Evolutionary conservation across 805 yeast species (phyloP).

Genomic region (Starmera quercuum): DNA sequence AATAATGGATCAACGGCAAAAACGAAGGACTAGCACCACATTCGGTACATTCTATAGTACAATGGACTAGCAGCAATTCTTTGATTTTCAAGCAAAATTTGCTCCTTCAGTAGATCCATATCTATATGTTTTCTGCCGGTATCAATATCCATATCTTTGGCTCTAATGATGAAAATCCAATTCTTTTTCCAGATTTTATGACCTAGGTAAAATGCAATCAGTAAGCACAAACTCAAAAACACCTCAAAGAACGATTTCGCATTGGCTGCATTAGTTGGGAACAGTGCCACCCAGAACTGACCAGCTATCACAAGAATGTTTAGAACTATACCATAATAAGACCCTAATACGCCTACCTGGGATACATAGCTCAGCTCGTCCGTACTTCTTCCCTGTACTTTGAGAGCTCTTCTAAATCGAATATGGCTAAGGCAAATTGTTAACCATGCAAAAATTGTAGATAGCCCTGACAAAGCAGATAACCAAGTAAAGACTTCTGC

Average conservation of each 20-base stretch:
- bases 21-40: no score
- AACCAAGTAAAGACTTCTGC: conserved; percentile 48
- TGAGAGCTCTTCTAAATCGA: conserved; percentile 50
- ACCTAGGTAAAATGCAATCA: conserved; percentile 42
- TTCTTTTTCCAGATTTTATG: conserved; percentile 46
- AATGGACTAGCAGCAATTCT: conserved; percentile 33
- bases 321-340: conserved; percentile 47
- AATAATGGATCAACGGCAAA: no score
- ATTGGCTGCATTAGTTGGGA: conserved; percentile 45
- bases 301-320: conserved; percentile 53
- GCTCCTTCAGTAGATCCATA: conserved; percentile 40
- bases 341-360: conserved; percentile 56
- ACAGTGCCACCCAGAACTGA: conserved; percentile 74
- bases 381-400: conserved; percentile 44
- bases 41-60: conserved; percentile 32
- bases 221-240: conserved; percentile 55
- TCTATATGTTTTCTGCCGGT: conserved; percentile 55
- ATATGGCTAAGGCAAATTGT: conserved; percentile 43
- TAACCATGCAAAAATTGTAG: conserved; percentile 48
- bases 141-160: conserved; percentile 49
- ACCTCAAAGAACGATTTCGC: conserved; percentile 53
- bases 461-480: conserved; percentile 43
- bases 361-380: conserved; percentile 59
- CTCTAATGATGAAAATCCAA: conserved; percentile 30
- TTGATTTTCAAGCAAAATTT: conserved; percentile 44